Evolutionary conservation across 208 protist genomes (phyloP), one percentile per base, ranked within the genome.

Genomic region (Trypanosoma platydactyli): DNA sequence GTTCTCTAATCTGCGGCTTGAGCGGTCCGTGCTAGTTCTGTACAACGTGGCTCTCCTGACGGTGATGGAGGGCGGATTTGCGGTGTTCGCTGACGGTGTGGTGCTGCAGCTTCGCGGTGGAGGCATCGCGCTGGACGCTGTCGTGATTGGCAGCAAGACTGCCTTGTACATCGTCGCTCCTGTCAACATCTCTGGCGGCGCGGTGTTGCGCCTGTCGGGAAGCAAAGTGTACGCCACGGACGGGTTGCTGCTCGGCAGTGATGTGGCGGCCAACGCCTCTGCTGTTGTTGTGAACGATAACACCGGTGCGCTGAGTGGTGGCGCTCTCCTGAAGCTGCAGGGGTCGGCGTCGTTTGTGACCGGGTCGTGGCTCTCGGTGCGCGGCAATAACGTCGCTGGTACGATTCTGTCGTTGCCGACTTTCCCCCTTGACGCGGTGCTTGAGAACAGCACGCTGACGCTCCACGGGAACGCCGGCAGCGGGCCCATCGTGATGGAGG

Each of bases 381-480:
- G 50, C 12, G 25, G 25, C 18, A 60, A 60, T 22, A 48, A 33
- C 5, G 30, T 60, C 22, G 25, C 3, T 16, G 55, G 55, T 16
- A 25, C 11, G 16, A 24, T 60, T 48, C 6, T 60, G 20, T 60
- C 55, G 16, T 16, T 60, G 24, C 40, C 55, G 24, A 20, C 55
- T 29, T 3, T 5, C 11, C 16, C 40, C 6, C 33, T 25, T 4
- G 16, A 33, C 6, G 25, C 24, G 50, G 50, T 5, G 6, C 33
- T 54, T 33, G 25, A 5, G 5, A 33, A 54, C n/a, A 54, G 50
- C 50, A 54, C 50, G 12, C 24, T 54, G 4, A 33, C 50, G 24
- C 50, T 54, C 24, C 33, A 54, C 50, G 50, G 50, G 25, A 54
- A 54, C 50, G 33, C 40, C 33, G 50, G 24, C 24, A 9, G 50